phyloP scores from a whole-genome alignment of 345 rosid species.

The Aquilaria yunnanensis region DNA sequence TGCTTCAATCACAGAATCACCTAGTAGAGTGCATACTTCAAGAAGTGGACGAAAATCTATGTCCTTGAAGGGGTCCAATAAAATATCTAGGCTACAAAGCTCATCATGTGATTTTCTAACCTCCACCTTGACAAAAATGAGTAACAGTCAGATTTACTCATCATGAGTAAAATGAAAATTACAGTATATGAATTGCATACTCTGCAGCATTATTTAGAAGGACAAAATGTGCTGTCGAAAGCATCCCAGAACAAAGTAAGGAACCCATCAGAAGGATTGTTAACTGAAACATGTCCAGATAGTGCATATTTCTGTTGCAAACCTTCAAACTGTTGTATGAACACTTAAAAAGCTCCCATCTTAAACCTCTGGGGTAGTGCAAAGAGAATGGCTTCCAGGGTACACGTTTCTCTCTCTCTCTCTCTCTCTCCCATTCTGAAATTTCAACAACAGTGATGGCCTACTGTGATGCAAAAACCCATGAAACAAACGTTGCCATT shows the following conservation, averaged over 20 bases:
- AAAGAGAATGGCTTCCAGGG: too few relatives aligned
- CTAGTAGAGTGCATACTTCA: constrained; percentile 51
- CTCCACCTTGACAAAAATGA: constrained; percentile 43
- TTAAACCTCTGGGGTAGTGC: too few relatives aligned
- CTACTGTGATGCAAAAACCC: too few relatives aligned
- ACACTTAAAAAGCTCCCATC: too few relatives aligned
- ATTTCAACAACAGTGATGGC: too few relatives aligned
- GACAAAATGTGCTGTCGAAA: background rate
- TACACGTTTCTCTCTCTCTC: too few relatives aligned
- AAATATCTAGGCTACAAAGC: constrained; percentile 48
- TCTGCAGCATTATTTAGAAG: background rate
- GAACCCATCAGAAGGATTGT: too few relatives aligned
- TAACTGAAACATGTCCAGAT: too few relatives aligned
- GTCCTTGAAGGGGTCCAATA: constrained; percentile 52
- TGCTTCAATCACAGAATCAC: constrained; percentile 59
- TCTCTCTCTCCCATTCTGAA: too few relatives aligned
- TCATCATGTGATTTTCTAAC: constrained; percentile 42
- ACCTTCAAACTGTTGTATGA: too few relatives aligned
- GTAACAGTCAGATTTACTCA: constrained; percentile 7
- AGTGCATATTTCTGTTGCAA: too few relatives aligned
- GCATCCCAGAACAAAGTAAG: background rate
- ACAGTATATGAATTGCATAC: background rate
- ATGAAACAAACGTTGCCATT: too few relatives aligned
- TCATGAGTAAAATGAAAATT: constrained; percentile 1
- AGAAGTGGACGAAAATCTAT: constrained; percentile 63